These are phyloP conservation scores for Aaosphaeria pasadenensis DNA, from an alignment of 2,329 filamentous ascomycete species.

Conservation along the genomic window DNA sequence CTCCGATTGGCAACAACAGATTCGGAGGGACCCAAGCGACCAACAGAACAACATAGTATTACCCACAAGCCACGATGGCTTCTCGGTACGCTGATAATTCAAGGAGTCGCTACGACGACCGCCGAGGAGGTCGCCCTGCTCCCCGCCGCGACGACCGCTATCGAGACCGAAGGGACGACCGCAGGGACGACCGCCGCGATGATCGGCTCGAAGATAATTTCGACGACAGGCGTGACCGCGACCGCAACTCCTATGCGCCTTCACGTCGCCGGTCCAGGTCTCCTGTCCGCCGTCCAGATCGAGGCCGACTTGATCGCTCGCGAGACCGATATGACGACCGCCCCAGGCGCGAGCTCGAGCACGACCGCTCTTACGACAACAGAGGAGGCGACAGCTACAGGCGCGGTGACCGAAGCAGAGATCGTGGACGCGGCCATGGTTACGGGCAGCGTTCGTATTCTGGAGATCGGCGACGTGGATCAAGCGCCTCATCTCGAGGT, in stretches of 20 bases:
- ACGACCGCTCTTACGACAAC: constrained; percentile 63
- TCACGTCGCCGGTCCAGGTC: constrained; percentile 5
- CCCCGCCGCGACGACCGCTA: constrained; percentile 48
- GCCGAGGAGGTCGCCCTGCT: constrained; percentile 39
- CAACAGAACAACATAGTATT: neutral
- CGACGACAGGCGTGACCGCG: constrained; percentile 4
- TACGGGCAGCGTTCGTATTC: constrained; percentile 71
- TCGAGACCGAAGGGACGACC: constrained; percentile 5
- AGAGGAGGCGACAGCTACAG: constrained; percentile 68
- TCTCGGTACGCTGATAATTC: constrained; percentile 65
- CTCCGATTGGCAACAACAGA: neutral
- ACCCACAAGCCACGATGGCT: constrained; percentile 26
- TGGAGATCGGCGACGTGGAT: constrained; percentile 36
- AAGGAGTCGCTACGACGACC: constrained; percentile 45
- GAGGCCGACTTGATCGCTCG: constrained; percentile 60
- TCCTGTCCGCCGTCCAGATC: constrained; percentile 14
- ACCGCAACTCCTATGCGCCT: constrained; percentile 2
- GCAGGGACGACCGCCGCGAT: constrained; percentile 24
- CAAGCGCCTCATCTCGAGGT: constrained; percentile 14
- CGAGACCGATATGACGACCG: constrained; percentile 49
- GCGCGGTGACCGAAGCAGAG: constrained; percentile 67
- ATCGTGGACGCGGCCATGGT: constrained; percentile 48
- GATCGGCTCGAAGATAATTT: constrained; percentile 56
- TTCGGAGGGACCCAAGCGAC: too few relatives aligned
- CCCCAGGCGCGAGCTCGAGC: constrained; percentile 60